Base-by-base conservation (phyloP, 768 basidiomycete species). In the Pleurotus citrinopileatus region DNA sequence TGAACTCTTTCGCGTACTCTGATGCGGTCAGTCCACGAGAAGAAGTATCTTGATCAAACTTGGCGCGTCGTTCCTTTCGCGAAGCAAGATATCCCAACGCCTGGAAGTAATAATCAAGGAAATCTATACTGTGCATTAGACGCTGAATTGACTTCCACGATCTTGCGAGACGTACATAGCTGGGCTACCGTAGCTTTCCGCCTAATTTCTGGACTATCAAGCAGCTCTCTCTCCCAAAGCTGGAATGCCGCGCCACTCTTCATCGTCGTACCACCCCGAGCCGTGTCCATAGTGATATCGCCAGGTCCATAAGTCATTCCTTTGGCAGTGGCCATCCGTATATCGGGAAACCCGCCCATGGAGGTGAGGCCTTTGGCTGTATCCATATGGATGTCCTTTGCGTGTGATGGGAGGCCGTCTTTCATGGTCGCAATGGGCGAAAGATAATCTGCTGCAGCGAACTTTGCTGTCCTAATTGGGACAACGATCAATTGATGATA, bases 71-170 rank as follows among this genome's bases (percentile, higher is more conserved):
- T 42, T 93, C 86, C 67, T 93, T 94, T 22, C 97, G 84, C 17
- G 87, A 71, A 6, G 88, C 83, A 55, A 98, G 79, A 70, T 98
- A 98, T 15, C 92, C 93, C 32, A 99, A 80, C 1, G 85, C 81
- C 66, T 98, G 93, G 67, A 99, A 99, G 73, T 99, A 99, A 67
- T 99, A 98, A 70, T 98, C 96, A 47, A 97, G 82, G 73, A 98
- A 98, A 75, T 91, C 94, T 95, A 59, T 28, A 53, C 42, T 53
- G 46, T 26, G 48, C 7, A 8, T 17, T 17, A 12, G 13, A 29
- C 23, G 46, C 19, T 37, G 34, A n/a, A 23, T 23, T 42, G 25
- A 32, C 27, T 32, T 27, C 47, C 6, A 29, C n/a, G n/a, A n/a
- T n/a, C n/a, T n/a, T n/a, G 13, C 19, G 12, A 55, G 5, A 77